Evolutionary conservation across 352 stramenopile species (phyloP), one percentile per base, ranked within the genome.

Genomic region (Globisporangium nodosum): DNA sequence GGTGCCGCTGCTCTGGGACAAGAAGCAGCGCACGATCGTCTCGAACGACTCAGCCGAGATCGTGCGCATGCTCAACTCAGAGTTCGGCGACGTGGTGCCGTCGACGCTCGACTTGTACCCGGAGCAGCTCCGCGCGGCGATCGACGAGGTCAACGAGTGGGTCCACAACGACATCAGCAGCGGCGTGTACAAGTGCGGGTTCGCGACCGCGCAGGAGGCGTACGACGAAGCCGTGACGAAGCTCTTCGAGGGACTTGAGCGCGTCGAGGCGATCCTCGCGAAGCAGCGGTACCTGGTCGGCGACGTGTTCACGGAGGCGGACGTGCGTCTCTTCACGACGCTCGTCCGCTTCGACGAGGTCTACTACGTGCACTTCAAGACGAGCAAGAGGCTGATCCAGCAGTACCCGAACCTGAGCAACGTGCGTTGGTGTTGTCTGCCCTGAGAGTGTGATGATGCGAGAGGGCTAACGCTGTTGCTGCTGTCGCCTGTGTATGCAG

Each of bases 21-120:
- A 91, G 66, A 73, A 87, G 67, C 82, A 76, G 60, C 82, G 91
- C 55, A 88, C 75, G 27, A 98, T 98, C 66, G 89, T 98, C 24
- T 97, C 85, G 56, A 98, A 98, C 74, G 94, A 98, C 65, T 97
- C 85, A 43, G 80, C 85, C 54, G 90, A 98, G 52, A 98, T 98
- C 57, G 88, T 98, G 63, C 81, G 90, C 63, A 95, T 98, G 70
- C 80, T 98, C 30, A 91, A 91, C 69, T 76, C 58, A 48, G 82
- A 76, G 27, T 95, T 96, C 53, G 73, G 94, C 50, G 63, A 73
- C 30, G 68, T 88, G 43, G 77, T 88, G 52, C 66, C 85, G 52
- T 84, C 73, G 45, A 79, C 72, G 57, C 70, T 87, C 47, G 76
- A 94, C 47, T 68, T 96, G 52, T 96, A 94, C 69, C 88, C 91